Base-by-base conservation (phyloP, 139 green algal species). In the Astrephomene gubernaculifera region DNA sequence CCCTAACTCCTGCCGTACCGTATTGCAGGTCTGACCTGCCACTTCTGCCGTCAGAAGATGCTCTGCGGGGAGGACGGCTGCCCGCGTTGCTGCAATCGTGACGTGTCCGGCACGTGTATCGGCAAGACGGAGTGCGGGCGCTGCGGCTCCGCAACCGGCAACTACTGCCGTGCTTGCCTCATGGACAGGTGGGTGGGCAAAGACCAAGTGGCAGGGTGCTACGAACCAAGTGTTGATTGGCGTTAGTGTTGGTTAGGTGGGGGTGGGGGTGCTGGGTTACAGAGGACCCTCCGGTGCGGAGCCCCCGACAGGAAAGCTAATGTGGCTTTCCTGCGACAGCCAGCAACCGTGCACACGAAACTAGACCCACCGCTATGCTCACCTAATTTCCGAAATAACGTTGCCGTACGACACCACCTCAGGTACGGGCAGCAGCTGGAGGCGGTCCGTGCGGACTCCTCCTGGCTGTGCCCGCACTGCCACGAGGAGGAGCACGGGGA, bases 21-120 rank as follows among this genome's bases (percentile, higher is more conserved):
- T 19, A 24, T 21, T n/a, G 39, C 75, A 94, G 93, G 93, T 64
- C 89, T 95, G 83, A 91, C 85, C 54, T 95, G 92, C 89, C 93
- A 95, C 87, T 96, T 96, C 87, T 91, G 75, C 89, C 85, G 93
- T 12, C 92, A 96, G 92, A 96, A 96, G 88, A 96, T 93, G 92
- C 89, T 96, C 79, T 96, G 94, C 81, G 90, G 87, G 0, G 94
- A 96, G 89, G 64, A 78, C 25, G 85, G 85, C 82, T 96, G 94
- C 89, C 85, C 82, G 0, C 91, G 93, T 82, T 96, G 94, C 91
- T 70, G 35, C 35, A 31, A 67, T 36, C 88, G 91, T 52, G 82
- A 91, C 89, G 64, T 73, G 12, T 73, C 73, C 33, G 68, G 81
- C 75, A 83, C 88, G 67, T 96, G 94, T 91, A 89, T 90, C 24